These are phyloP conservation scores for Trichoderma hamatum DNA, from an alignment of 2,329 filamentous ascomycete species.

Conservation along the genomic window DNA sequence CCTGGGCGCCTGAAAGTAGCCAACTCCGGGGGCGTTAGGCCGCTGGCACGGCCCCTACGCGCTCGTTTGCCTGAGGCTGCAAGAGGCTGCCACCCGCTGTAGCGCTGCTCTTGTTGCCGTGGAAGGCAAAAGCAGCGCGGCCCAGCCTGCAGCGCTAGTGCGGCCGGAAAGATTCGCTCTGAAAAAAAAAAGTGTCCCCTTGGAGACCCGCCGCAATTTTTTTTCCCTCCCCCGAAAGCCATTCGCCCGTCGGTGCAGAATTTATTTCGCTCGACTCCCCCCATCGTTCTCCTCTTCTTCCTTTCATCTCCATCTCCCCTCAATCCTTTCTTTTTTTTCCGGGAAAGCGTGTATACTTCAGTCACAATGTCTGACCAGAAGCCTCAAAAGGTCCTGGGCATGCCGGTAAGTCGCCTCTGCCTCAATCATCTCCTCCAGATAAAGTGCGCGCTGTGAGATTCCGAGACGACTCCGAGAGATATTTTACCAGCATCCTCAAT, in stretches of 20 bases:
- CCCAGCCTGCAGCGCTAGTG: slow-evolving; percentile 35
- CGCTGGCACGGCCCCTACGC: slow-evolving; percentile 11
- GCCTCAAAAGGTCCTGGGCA: slow-evolving; percentile 65
- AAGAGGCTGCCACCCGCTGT: slow-evolving; percentile 38
- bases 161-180: slow-evolving; percentile 42
- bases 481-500: slow-evolving; percentile 30
- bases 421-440: slow-evolving; percentile 37
- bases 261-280: slow-evolving; percentile 48
- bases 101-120: slow-evolving; percentile 36
- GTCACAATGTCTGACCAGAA: slow-evolving; percentile 61
- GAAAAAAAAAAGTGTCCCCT: slow-evolving; percentile 53
- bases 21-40: neutral
- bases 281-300: slow-evolving; percentile 49
- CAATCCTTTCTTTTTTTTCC: slow-evolving; percentile 57
- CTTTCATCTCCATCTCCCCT: slow-evolving; percentile 62
- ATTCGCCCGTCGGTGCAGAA: slow-evolving; percentile 50
- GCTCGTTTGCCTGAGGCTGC: slow-evolving; percentile 41
- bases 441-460: slow-evolving; percentile 24
- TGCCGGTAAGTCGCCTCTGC: slow-evolving; percentile 59
- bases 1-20: slow-evolving; percentile 16
- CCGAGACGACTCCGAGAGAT: slow-evolving; percentile 18
- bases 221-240: slow-evolving; percentile 49
- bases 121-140: slow-evolving; percentile 31
- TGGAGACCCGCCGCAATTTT: slow-evolving; percentile 55
- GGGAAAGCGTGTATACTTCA: slow-evolving; percentile 45